A percentile compares a stretch with the other conserved stretches of the same genome.
Evolutionary conservation across 805 yeast species (phyloP).

Genomic region (Nakazawaea ishiwadae): DNA sequence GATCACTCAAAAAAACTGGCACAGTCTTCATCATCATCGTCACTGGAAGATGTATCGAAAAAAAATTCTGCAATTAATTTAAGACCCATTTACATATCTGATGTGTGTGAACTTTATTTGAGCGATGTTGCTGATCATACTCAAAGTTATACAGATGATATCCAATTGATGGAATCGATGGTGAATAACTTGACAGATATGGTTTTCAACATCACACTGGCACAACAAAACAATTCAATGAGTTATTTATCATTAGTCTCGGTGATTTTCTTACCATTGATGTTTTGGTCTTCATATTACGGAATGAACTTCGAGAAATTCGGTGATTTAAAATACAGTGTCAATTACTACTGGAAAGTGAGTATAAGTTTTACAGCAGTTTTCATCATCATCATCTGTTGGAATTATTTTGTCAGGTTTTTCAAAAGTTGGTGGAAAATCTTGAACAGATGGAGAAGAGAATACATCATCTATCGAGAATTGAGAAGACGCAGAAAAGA

Average conservation of each 20-base stretch:
- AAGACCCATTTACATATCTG: constrained; percentile 28
- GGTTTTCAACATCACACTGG: constrained; percentile 54
- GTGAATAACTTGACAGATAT: constrained; percentile 46
- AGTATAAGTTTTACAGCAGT: constrained; percentile 37
- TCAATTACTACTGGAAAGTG: constrained; percentile 42
- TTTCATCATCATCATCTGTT: constrained; percentile 30
- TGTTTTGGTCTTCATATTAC: constrained; percentile 59
- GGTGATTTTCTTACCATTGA: constrained; percentile 53
- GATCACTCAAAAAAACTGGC: constrained; percentile 27
- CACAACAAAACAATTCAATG: constrained; percentile 52
- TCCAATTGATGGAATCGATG: constrained; percentile 48
- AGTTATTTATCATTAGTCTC: constrained; percentile 49
- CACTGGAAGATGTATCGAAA: background rate
- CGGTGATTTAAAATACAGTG: constrained; percentile 32
- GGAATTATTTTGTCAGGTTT: constrained; percentile 16
- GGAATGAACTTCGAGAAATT: constrained; percentile 50
- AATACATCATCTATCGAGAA: constrained; percentile 4
- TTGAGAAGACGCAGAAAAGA: constrained; percentile 1
- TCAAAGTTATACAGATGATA: constrained; percentile 44
- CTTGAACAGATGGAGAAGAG: constrained; percentile 4
- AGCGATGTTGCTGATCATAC: constrained; percentile 57
- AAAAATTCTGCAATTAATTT: background rate
- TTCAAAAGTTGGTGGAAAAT: constrained; percentile 7
- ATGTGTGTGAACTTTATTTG: constrained; percentile 41
- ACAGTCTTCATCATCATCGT: background rate